Conservation (phyloP, 192 early-diverging fungal genomes). For the Coemansia sp. region DNA sequence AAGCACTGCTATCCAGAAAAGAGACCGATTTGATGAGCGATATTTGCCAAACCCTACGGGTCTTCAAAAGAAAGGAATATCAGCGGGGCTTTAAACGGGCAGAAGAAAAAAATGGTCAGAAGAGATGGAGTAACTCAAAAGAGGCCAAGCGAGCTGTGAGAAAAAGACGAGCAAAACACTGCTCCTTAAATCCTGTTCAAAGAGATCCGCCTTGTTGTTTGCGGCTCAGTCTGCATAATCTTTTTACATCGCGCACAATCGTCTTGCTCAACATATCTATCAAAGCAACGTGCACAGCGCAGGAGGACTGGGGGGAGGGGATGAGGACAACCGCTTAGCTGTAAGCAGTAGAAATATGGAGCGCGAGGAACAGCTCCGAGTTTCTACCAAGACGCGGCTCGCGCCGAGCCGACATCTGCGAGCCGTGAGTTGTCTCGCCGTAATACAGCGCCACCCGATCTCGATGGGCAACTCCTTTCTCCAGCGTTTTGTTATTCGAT, state of each 20-base stretch:
- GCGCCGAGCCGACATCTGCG: not conserved
- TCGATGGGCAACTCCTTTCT: not conserved
- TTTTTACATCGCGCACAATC: not conserved
- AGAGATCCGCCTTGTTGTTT: not conserved
- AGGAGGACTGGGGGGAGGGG: slow-evolving; percentile 2
- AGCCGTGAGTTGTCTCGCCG: not conserved
- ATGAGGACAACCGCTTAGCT: not conserved
- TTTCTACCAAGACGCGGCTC: not conserved
- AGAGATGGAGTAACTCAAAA: not conserved
- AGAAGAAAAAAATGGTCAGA: not conserved
- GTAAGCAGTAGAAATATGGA: not conserved
- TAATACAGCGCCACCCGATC: slow-evolving; percentile 4
- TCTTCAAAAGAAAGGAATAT: not conserved
- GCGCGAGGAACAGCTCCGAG: not conserved
- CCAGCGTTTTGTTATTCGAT: not conserved
- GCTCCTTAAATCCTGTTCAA: not conserved
- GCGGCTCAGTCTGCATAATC: not conserved
- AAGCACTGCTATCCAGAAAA: not conserved
- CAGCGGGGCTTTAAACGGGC: not conserved
- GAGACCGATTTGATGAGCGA: not conserved
- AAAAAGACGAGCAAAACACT: not conserved
- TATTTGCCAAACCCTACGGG: not conserved
- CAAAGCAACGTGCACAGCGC: not conserved
- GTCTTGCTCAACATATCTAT: not conserved
- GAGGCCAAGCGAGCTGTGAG: not conserved